These are phyloP conservation scores for Talaromyces sp. DNA, from an alignment of 2,329 filamentous ascomycete genomes.

Conservation along the genomic window DNA sequence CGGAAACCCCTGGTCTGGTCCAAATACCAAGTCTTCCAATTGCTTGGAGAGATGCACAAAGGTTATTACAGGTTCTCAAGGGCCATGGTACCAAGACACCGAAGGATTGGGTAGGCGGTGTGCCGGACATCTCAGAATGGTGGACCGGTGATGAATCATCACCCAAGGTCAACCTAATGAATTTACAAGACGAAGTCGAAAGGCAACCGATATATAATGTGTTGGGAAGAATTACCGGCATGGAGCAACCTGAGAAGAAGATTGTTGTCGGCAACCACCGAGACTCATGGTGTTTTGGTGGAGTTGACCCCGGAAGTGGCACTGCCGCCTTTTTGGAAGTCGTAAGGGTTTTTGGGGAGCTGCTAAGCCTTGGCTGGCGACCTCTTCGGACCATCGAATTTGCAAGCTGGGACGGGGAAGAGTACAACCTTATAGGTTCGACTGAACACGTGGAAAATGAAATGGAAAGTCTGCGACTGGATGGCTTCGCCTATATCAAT, in stretches of 20 bases:
- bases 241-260: conserved; percentile 76
- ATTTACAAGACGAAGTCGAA: conserved; percentile 78
- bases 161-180: conserved; percentile 75
- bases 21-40: conserved; percentile 87
- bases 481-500: conserved; percentile 86
- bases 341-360: conserved; percentile 74
- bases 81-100: conserved; percentile 68
- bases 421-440: conserved; percentile 90
- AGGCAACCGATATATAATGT: conserved; percentile 90
- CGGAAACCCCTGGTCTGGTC: conserved; percentile 67
- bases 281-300: conserved; percentile 87
- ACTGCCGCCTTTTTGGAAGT: conserved; percentile 90
- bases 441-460: conserved; percentile 93
- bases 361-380: conserved; percentile 75
- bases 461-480: conserved; percentile 63
- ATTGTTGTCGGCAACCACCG: conserved; percentile 91
- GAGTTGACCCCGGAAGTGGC: conserved; percentile 78
- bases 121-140: conserved; percentile 72
- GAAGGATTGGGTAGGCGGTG: conserved; percentile 68
- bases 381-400: conserved; percentile 94
- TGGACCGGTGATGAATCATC: conserved; percentile 75
- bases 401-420: conserved; percentile 90
- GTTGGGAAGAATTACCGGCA: conserved; percentile 75
- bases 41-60: conserved; percentile 82
- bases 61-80: conserved; percentile 69